These are phyloP conservation scores for Adansonia grandidieri DNA, from an alignment of 441 rosid genomes.

Conservation along the genomic window DNA sequence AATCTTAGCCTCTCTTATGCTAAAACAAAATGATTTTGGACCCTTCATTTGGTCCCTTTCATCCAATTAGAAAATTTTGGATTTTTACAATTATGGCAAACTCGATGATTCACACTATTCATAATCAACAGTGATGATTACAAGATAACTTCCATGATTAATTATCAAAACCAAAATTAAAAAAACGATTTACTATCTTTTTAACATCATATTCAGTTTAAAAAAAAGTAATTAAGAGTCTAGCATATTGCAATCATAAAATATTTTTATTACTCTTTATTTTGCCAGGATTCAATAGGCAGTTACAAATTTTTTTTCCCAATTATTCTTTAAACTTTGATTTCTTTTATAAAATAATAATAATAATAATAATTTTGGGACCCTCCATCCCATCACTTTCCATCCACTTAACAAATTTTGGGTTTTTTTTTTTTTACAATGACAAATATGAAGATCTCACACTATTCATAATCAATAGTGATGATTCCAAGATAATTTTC, in stretches of 20 bases:
- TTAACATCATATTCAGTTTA: too few species aligned
- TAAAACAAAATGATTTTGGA: background rate
- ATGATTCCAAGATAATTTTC: background rate
- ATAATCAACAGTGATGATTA: background rate
- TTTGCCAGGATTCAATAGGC: too few species aligned
- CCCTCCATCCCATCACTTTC: too few species aligned
- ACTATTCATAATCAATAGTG: background rate
- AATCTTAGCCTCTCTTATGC: too few species aligned
- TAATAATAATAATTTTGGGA: too few species aligned
- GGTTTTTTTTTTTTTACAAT: background rate
- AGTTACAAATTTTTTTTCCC: too few species aligned
- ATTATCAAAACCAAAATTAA: background rate
- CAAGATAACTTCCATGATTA: background rate
- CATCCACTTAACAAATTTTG: background rate
- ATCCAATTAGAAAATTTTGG: background rate
- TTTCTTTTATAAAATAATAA: too few species aligned
- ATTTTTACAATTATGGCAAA: background rate
- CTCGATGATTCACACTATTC: background rate
- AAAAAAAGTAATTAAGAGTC: too few species aligned
- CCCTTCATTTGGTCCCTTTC: background rate
- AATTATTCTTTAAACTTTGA: too few species aligned
- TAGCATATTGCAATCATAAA: too few species aligned
- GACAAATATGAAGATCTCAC: background rate
- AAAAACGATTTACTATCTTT: too few species aligned
- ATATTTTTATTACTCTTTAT: too few species aligned